Conservation (phyloP, 1,284 basidiomycete genomes). For the Chalciporus sp. region DNA sequence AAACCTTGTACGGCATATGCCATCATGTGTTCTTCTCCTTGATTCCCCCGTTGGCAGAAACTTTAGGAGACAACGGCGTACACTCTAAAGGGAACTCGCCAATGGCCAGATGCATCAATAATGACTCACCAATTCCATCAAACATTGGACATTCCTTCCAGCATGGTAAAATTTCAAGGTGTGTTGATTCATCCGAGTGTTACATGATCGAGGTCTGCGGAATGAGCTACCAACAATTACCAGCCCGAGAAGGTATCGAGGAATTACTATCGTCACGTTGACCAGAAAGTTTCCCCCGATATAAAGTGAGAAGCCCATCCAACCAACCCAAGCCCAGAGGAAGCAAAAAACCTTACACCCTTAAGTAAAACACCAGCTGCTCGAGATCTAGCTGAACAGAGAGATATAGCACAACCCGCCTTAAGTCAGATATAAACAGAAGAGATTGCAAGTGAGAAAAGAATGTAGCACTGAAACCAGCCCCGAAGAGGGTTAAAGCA, state of each 20-base stretch:
- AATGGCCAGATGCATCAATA: neutral
- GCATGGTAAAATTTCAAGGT: neutral
- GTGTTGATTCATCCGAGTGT: slow-evolving; percentile 4
- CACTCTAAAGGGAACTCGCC: neutral
- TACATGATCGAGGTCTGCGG: slow-evolving; percentile 11
- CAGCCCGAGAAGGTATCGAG: slow-evolving; percentile 8
- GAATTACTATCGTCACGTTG: neutral
- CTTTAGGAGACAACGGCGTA: too few species aligned
- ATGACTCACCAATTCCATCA: neutral
- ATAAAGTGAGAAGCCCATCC: slow-evolving; percentile 2
- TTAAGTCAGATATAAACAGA: slow-evolving; percentile 25
- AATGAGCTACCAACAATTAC: slow-evolving; percentile 4
- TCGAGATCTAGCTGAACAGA: slow-evolving; percentile 15
- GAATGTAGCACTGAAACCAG: slow-evolving; percentile 11
- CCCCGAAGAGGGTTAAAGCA: slow-evolving; percentile 6
- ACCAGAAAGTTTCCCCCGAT: slow-evolving; percentile 2
- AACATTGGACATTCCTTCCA: neutral
- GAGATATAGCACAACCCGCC: neutral
- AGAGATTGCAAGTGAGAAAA: slow-evolving; percentile 1
- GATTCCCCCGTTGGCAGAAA: too few species aligned
- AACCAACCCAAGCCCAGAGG: slow-evolving; percentile 17
- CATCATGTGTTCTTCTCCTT: too few species aligned
- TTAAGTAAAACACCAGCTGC: slow-evolving; percentile 5
- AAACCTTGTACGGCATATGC: too few species aligned
- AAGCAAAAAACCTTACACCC: slow-evolving; percentile 8